Base-by-base conservation (phyloP, 257 asterid species). In the Mentha longifolia region DNA sequence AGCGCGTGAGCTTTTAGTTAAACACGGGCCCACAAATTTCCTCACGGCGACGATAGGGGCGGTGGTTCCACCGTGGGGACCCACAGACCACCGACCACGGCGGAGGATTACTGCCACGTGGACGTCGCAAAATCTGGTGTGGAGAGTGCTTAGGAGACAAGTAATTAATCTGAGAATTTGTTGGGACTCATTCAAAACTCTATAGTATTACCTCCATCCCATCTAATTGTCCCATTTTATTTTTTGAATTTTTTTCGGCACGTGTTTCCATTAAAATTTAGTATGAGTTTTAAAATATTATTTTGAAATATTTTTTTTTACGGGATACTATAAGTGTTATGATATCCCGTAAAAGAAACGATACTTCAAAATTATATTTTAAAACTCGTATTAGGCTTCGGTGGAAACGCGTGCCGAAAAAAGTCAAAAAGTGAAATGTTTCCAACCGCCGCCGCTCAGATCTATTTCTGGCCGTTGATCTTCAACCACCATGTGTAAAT, bases 41-140 rank as follows among this genome's bases (percentile, higher is more conserved):
- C 10, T 39, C 45, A 54, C 35, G 58, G 49, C 64, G 68, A 52
- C 13, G 52, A 61, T 25, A 39, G 8, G 71, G 77, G 84, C 67
- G 77, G 79, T 73, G 72, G 70, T 31, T 51, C 54, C n/a, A 9
- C 46, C 22, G 5, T 1, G 70, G 84, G 62, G 25, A 31, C 83
- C 76, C 76, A 56, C 73, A 25, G 9, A 49, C 75, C 51, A 62
- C 79, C 75, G 79, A 73, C 85, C 75, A 56, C 68, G 57, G 70
- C 65, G 56, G 64, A 28, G 77, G n/a, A 20, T 37, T 25, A 37
- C 13, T 42, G 76, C 46, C 74, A 80, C 77, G 79, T 80, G 79
- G 83, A 39, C 28, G 54, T 3, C 15, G 65, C 6, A 16, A 20
- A 10, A 51, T 31, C 14, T 5, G 65, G 49, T 4, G 45, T 58